phyloP scores from a whole-genome alignment of 768 basidiomycete genomes.

The Dentipellis sp. region DNA sequence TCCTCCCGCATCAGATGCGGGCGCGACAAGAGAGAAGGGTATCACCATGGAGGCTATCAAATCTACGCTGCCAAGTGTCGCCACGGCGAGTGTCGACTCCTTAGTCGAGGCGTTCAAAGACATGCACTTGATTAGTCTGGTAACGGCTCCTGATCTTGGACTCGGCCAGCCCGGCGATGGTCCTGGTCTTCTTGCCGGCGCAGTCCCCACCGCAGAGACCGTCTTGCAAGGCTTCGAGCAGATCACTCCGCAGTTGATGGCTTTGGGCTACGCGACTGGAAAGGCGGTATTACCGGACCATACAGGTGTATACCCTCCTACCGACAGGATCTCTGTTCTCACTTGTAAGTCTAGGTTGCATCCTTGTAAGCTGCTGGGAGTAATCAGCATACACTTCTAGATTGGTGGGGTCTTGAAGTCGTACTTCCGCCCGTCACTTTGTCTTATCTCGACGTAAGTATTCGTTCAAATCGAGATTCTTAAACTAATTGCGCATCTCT shows the following conservation, averaged over 20 bases:
- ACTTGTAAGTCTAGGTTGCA: slow-evolving; percentile 47
- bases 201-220: slow-evolving; percentile 67
- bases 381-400: slow-evolving; percentile 26
- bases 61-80: slow-evolving; percentile 24
- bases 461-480: background rate
- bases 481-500: background rate
- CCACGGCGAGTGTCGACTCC: slow-evolving; percentile 40
- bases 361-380: background rate
- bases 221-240: slow-evolving; percentile 58
- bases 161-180: slow-evolving; percentile 67
- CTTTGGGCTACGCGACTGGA: slow-evolving; percentile 70
- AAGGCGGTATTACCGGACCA: slow-evolving; percentile 58
- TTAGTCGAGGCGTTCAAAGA: slow-evolving; percentile 44
- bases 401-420: slow-evolving; percentile 89
- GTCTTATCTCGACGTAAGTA: slow-evolving; percentile 44
- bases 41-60: background rate
- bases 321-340: slow-evolving; percentile 67
- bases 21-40: background rate
- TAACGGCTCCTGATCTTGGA: slow-evolving; percentile 56
- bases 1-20: background rate
- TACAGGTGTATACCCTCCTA: slow-evolving; percentile 58
- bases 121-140: slow-evolving; percentile 51
- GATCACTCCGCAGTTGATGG: slow-evolving; percentile 72
- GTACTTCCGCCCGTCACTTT: slow-evolving; percentile 67
- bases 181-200: slow-evolving; percentile 59